Percentiles rank a stretch among this genome's conserved stretches.
Conservation (phyloP, 192 early-diverging fungal genomes). For the Mortierella hygrophila region DNA sequence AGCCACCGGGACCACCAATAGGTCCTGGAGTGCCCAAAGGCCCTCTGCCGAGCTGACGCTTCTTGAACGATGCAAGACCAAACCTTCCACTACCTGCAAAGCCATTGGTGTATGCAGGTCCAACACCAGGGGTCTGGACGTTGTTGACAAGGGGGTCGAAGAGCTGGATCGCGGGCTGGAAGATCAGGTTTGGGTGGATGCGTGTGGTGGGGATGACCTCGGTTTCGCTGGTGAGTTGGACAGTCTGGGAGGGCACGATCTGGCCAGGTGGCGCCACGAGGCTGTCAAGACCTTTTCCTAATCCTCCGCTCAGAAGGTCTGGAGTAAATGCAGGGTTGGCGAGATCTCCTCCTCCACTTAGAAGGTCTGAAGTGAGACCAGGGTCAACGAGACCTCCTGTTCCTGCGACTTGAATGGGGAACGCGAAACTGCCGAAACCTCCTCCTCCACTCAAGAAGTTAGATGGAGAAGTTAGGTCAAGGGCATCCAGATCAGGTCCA, state of each 20-base stretch:
- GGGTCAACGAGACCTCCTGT: background rate
- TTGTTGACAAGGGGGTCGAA: constrained; percentile 20
- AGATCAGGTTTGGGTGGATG: constrained; percentile 28
- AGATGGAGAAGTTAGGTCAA: background rate
- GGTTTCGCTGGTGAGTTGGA: constrained; percentile 24
- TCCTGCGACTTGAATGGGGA: too few species aligned
- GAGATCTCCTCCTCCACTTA: background rate
- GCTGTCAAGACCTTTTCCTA: background rate
- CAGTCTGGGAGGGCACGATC: constrained; percentile 6
- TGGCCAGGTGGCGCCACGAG: background rate
- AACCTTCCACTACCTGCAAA: background rate
- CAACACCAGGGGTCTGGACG: background rate
- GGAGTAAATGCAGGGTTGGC: background rate
- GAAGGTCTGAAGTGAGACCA: background rate
- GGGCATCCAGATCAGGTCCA: background rate
- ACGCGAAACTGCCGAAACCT: background rate
- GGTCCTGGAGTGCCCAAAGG: background rate
- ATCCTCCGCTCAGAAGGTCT: background rate
- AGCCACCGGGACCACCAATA: background rate
- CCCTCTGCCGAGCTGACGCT: constrained; percentile 6
- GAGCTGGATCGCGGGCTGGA: constrained; percentile 29
- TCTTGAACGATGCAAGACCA: background rate
- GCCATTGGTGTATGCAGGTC: background rate
- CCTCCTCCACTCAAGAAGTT: too few species aligned
- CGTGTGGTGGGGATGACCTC: constrained; percentile 22